These are phyloP conservation scores for Sugiyamaella americana DNA, from an alignment of 805 yeast genomes.

Conservation along the genomic window DNA sequence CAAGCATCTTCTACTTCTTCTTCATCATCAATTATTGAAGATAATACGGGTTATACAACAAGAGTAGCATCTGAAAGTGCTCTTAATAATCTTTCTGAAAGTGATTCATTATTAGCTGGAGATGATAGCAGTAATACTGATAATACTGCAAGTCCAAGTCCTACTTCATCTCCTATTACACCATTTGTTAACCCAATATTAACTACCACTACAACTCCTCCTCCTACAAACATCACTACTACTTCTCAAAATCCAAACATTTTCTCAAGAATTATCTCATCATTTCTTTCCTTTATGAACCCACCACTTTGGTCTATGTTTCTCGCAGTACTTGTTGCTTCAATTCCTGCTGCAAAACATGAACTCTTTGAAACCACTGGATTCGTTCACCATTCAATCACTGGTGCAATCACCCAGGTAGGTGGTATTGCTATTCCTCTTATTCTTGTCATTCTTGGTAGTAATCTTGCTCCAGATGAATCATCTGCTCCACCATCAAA, in stretches of 20 bases:
- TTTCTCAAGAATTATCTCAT: background rate
- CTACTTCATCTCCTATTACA: background rate
- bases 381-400: conserved; percentile 46
- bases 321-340: conserved; percentile 52
- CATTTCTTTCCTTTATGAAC: conserved; percentile 41
- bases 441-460: conserved; percentile 54
- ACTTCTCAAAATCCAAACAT: background rate
- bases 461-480: conserved; percentile 52
- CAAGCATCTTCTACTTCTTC: background rate
- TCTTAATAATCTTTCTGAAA: background rate
- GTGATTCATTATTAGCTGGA: background rate
- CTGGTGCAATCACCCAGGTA: conserved; percentile 46
- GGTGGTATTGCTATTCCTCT: conserved; percentile 58
- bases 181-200: too few relatives aligned
- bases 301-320: conserved; percentile 64
- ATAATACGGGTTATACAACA: background rate
- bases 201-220: too few relatives aligned
- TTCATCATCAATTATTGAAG: background rate
- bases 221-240: too few relatives aligned
- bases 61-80: background rate
- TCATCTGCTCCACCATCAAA: conserved; percentile 36
- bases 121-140: background rate
- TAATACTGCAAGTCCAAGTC: background rate
- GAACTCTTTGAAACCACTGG: conserved; percentile 41
- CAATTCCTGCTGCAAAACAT: conserved; percentile 44